Evolutionary conservation across 176 grass and related monocot genomes (phyloP), one percentile per base, ranked within the genome.

Genomic region (Zea luxurians): DNA sequence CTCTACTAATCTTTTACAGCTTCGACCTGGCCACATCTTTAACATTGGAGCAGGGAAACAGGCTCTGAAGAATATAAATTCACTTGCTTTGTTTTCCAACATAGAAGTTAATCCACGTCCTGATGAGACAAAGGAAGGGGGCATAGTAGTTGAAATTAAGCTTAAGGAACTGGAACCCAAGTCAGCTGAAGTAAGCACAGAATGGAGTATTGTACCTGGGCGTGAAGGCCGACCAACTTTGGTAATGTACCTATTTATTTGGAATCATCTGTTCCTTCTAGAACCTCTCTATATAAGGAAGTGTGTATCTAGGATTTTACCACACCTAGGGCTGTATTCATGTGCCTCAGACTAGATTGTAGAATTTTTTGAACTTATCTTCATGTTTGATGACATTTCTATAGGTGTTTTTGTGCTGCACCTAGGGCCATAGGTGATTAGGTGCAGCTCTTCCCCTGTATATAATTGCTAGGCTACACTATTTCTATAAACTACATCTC

Each of bases 11-110:
- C n/a, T 78, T 13, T 46, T 90, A 54, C 88, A 99, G 96, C 89
- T 99, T 82, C 87, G 86, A 60, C 84, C 82, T 73, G 96, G 96
- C 18, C 96, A 99, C 79, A 91, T 93, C 55, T 99, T 99, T 74
- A 99, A 99, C 73, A 95, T 95, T 36, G 96, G 91, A 71, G 96
- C 96, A 64, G 90, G 89, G 68, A 93, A 99, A 59, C 96, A 99
- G 76, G 96, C 92, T 66, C 82, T 93, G 66, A 92, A 91, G 74
- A 99, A 99, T 83, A 92, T 99, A 78, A 93, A 95, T 83, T 91
- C 96, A 8, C 90, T 99, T 57, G 88, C 90, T 79, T 70, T 99
- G 64, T 95, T 99, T 81, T 99, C 96, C 73, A 95, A 95, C 59
- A 92, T 93, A 69, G 92, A 95, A 82, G 92, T 99, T 66, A 95